Evolutionary conservation across 106 monocot genomes (phyloP), one percentile per base, ranked within the genome.

Genomic region (Allium sativum): DNA sequence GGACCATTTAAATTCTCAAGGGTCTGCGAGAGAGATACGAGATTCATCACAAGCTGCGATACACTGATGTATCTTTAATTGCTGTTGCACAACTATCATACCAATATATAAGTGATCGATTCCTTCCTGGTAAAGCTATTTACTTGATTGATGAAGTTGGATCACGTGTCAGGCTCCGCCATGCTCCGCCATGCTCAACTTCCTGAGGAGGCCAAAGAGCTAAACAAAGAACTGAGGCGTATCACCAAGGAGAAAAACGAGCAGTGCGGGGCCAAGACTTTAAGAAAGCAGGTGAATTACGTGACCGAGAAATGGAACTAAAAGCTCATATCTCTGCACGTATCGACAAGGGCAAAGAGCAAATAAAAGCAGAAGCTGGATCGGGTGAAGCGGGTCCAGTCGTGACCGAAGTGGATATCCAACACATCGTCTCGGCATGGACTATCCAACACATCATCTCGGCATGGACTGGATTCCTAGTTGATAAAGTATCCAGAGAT

Each of bases 141-240:
- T 81, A 86, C 67, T 79, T 86, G 82, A 76, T 86, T 68, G 87
- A 87, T 74, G 87, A 87, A 71, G 87, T 82, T 61, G 87, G 87
- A 53, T 87, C 87, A 18, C 87, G 87, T 68, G 87, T 87, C 40
- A 79, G 87, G 68, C 87, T 87, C 58, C 82, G 73, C n/a, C 79
- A 87, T 79, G 82, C 87, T 52, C 82, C 82, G 76, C 82, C 82
- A 75, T 54, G 7, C 42, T 40, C 73, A 87, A 82, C 79, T 87
- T 48, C 87, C 87, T 15, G 87, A 87, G 55, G 87, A 82, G 15
- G 86, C 86, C 48, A 82, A 76, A 65, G 86, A 82, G 65, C 82
- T 86, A 40, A 82, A 86, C 58, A 87, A 79, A 70, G 87, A 87
- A 70, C 79, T 87, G 31, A 62, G 82, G 56, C 76, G 74, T 73